Evolutionary conservation across 2,329 filamentous ascomycete species (phyloP), one percentile per base, ranked within the genome.

Genomic region (Colletotrichum australisinense): DNA sequence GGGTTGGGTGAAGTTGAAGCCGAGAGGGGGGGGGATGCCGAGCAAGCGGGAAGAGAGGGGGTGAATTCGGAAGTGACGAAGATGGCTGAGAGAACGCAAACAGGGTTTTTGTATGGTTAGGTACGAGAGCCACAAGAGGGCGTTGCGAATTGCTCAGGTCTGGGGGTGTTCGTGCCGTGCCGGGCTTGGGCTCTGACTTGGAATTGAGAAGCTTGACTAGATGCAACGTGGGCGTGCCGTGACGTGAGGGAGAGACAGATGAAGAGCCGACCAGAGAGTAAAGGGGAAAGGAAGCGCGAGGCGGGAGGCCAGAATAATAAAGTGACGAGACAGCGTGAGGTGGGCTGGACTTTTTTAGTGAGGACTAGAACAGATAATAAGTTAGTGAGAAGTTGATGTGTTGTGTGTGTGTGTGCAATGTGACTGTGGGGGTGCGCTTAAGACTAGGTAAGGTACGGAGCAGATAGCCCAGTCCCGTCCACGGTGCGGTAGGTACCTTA

Each of bases 361-460:
- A 70, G 65, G 70, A 56, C 67, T 73, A 70, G 58, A 70, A 53
- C 49, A 69, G 52, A 71, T 22, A 71, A 67, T 60, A 53, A 71
- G 69, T 72, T 66, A 62, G 60, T 60, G 70, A 66, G 62, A 28
- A 28, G 55, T 69, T 30, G 58, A 69, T 58, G 67, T 42, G 38
- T 42, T 42, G 38, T 42, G 35, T 42, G 35, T 42, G 35, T 72
- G 65, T 72, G 69, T 63, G 69, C 59, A 46, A 69, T 62, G 67
- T 63, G 60, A 66, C 46, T 65, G 71, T 73, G 71, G 71, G 70
- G 71, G 60, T 73, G 71, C 60, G 32, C 32, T 64, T 71, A 65
- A 73, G 60, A 71, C 64, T 73, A 65, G 56, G 30, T 32, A 32
- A 35, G 32, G 32, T 35, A 35, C 32, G 11, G 32, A 35, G 32